phyloP scores from a whole-genome alignment of 441 rosid genomes.

The Syzygium syzygioides region DNA sequence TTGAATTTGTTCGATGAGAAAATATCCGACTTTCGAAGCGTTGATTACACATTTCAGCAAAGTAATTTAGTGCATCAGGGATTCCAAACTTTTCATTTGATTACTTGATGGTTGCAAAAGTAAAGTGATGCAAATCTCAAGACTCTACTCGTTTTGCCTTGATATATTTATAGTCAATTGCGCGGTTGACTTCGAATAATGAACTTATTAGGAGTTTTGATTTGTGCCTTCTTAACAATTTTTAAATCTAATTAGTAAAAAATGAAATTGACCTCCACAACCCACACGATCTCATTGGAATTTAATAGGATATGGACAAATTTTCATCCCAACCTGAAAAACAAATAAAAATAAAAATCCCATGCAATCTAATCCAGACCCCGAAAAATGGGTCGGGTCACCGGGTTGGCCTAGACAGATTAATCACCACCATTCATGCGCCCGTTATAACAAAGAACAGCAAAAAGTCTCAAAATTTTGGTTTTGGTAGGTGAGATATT shows the following conservation, averaged over 20 bases:
- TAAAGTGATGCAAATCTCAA: background rate
- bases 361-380: no score
- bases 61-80: background rate
- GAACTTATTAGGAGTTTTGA: background rate
- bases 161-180: no score
- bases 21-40: background rate
- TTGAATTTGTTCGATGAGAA: fast-evolving
- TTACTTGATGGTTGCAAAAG: background rate
- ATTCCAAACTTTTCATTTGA: background rate
- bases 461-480: background rate
- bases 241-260: no score
- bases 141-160: background rate
- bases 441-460: background rate
- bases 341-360: background rate
- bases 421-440: background rate
- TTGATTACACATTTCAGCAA: background rate
- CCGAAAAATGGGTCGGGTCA: no score
- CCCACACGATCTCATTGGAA: background rate
- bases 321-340: background rate
- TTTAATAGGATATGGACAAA: background rate
- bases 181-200: no score
- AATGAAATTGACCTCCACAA: background rate
- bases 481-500: background rate
- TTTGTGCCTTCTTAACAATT: background rate
- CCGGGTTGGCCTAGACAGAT: background rate